Conservation (phyloP, 352 stramenopile genomes). For the Globisporangium viniferum region DNA sequence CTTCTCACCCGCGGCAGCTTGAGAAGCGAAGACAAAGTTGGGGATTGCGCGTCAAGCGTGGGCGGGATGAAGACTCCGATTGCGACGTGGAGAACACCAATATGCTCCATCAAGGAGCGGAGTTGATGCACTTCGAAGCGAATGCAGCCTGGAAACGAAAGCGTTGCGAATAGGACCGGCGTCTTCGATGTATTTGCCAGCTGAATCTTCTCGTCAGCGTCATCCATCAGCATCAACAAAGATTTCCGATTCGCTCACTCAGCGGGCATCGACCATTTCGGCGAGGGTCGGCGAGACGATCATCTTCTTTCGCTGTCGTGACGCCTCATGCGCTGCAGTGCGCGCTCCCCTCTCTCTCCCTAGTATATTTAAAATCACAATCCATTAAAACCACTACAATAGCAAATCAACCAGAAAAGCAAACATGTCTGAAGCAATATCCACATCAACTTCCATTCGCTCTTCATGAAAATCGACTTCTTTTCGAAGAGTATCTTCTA, state of each 20-base stretch:
- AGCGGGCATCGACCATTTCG: background rate
- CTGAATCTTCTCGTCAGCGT: background rate
- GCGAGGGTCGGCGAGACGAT: background rate
- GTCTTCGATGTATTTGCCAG: background rate
- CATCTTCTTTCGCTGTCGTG: background rate
- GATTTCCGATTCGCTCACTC: background rate
- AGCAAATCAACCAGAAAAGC: background rate
- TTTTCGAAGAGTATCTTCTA: background rate
- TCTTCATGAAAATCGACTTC: background rate
- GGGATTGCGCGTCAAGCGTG: slow-evolving; percentile 51
- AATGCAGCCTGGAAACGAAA: slow-evolving; percentile 60
- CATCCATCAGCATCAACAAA: background rate
- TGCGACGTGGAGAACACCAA: slow-evolving; percentile 33
- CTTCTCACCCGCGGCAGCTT: slow-evolving; percentile 48
- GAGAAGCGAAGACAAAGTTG: slow-evolving; percentile 50
- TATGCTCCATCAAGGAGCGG: slow-evolving; percentile 14
- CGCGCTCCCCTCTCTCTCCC: slow-evolving; percentile 1
- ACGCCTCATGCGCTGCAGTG: background rate
- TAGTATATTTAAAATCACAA: slow-evolving; percentile 39
- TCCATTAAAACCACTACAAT: background rate
- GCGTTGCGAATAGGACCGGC: slow-evolving; percentile 39
- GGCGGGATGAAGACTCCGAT: slow-evolving; percentile 36
- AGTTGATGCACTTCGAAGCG: slow-evolving; percentile 40
- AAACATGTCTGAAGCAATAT: background rate
- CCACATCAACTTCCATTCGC: background rate